Conservation (phyloP, 441 rosid species). For the Pelargonium cotyledonis region DNA sequence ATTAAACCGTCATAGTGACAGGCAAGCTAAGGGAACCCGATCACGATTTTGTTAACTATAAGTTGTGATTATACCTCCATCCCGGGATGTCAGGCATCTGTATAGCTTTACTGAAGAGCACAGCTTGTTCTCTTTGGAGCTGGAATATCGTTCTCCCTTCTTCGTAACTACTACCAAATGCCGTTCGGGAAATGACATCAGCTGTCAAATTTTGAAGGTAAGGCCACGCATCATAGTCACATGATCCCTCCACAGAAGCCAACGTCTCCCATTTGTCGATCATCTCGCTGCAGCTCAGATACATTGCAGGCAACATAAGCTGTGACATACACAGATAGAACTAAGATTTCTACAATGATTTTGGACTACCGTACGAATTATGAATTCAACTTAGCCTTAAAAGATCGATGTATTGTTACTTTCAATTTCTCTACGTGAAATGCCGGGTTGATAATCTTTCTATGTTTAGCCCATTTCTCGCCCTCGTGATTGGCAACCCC, state of each 20-base stretch:
- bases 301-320: conserved; percentile 22
- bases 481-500: conserved; percentile 22
- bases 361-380: no score
- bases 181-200: conserved; percentile 28
- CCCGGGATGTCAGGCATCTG: neutral
- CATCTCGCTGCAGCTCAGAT: conserved; percentile 19
- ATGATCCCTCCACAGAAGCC: conserved; percentile 7
- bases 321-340: neutral
- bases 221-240: conserved; percentile 18
- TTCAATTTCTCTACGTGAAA: conserved; percentile 24
- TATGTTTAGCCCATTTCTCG: conserved; percentile 19
- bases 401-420: conserved; percentile 14
- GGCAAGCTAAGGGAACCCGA: no score
- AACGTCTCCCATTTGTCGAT: conserved; percentile 14
- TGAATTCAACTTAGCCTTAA: no score
- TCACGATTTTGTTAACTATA: no score
- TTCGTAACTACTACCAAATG: conserved; percentile 30
- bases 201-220: conserved; percentile 20
- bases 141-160: conserved; percentile 26
- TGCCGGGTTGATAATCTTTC: conserved; percentile 19
- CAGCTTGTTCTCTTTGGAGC: conserved; percentile 22
- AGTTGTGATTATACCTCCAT: neutral
- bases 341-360: neutral
- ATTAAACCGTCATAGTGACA: no score
- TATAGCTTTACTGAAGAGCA: conserved; percentile 14